Percentiles rank a stretch among this genome's conserved stretches.
phyloP scores from a whole-genome alignment of 331 rosid genomes.

The Arachis monticola region DNA sequence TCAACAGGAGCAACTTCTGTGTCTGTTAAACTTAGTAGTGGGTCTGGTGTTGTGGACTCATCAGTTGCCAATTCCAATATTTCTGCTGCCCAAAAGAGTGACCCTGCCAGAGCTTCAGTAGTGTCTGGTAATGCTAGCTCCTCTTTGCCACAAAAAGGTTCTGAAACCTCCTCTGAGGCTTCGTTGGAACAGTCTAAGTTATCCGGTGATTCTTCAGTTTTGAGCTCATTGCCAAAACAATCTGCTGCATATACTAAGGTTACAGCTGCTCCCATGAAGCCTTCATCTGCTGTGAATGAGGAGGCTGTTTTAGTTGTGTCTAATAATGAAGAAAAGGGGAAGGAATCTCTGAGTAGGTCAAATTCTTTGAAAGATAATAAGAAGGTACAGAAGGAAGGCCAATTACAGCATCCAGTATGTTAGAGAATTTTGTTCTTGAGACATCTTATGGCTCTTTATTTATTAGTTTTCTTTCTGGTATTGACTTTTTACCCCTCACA shows the following conservation, averaged over 20 bases:
- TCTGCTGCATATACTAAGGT: conserved; percentile 46
- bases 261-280: conserved; percentile 31
- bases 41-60: conserved; percentile 45
- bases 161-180: conserved; percentile 44
- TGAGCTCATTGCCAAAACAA: conserved; percentile 44
- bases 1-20: conserved; percentile 49
- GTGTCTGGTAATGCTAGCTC: conserved; percentile 46
- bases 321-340: conserved; percentile 47
- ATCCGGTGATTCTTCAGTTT: conserved; percentile 43
- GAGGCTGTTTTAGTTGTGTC: conserved; percentile 50
- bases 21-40: conserved; percentile 52
- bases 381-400: conserved; percentile 64
- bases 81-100: conserved; percentile 52
- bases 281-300: conserved; percentile 38
- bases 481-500: conserved; percentile 31
- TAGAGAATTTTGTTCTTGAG: conserved; percentile 1
- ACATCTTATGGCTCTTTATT: background rate
- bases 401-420: conserved; percentile 64
- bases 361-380: conserved; percentile 66
- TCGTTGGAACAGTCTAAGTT: conserved; percentile 42
- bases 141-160: conserved; percentile 44
- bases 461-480: conserved; percentile 20
- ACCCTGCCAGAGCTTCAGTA: conserved; percentile 44
- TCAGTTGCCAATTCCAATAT: conserved; percentile 45
- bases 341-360: conserved; percentile 58